phyloP scores from a whole-genome alignment of 208 protist species.

The Vickermania spadyakhi region DNA sequence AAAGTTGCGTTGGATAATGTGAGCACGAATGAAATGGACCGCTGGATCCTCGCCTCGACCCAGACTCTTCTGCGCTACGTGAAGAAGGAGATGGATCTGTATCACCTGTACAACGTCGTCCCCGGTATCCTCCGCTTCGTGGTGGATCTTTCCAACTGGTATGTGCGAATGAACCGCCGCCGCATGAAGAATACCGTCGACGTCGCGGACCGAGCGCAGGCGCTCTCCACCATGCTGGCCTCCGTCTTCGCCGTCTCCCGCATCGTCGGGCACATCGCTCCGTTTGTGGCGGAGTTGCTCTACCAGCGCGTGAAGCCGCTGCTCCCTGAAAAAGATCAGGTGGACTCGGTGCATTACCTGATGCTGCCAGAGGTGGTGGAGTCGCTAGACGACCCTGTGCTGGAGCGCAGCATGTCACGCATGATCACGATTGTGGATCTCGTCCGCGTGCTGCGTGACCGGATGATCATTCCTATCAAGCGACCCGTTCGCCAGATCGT shows the following conservation, averaged over 20 bases:
- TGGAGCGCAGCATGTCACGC: conserved; percentile 78
- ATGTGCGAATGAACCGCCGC: conserved; percentile 96
- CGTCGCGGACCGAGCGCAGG: conserved; percentile 62
- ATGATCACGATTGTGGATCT: conserved; percentile 92
- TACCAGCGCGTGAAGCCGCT: conserved; percentile 95
- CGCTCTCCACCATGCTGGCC: conserved; percentile 87
- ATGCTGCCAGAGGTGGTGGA: conserved; percentile 85
- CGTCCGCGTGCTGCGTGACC: conserved; percentile 92
- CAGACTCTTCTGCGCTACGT: conserved; percentile 94
- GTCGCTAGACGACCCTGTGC: conserved; percentile 42
- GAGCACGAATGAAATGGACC: conserved; percentile 96
- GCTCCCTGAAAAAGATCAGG: conserved; percentile 73
- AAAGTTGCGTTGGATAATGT: conserved; percentile 38
- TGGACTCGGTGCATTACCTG: conserved; percentile 91
- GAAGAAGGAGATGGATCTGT: conserved; percentile 94
- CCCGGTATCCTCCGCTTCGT: conserved; percentile 96
- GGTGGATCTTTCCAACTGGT: conserved; percentile 99
- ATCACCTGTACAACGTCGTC: conserved; percentile 99
- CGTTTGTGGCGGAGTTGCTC: conserved; percentile 97
- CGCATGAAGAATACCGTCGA: conserved; percentile 89
- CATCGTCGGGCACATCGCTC: conserved; percentile 97
- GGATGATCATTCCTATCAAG: conserved; percentile 88
- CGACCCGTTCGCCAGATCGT: conserved; percentile 86
- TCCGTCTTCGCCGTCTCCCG: conserved; percentile 88
- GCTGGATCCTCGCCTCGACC: conserved; percentile 96